Conservation (phyloP, 2,329 filamentous ascomycete genomes). For the Diaporthe eres region DNA sequence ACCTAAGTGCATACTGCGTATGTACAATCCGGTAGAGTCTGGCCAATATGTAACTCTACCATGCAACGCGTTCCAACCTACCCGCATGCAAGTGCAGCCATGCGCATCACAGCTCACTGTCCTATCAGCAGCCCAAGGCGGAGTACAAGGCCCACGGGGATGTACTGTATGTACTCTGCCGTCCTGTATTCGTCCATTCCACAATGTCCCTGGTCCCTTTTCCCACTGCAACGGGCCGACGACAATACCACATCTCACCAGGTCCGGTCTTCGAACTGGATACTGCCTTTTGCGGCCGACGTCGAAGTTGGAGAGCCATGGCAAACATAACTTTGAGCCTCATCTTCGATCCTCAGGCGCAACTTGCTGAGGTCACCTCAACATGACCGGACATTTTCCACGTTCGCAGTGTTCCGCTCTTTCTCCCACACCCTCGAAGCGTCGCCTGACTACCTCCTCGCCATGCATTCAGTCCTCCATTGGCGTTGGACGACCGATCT, state of each 20-base stretch:
- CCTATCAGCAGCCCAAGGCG: not conserved
- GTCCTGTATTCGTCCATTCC: not conserved
- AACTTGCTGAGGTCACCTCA: not conserved
- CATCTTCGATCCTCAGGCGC: not conserved
- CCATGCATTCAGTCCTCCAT: not conserved
- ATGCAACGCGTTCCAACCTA: not conserved
- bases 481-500: not conserved
- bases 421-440: not conserved
- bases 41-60: slow-evolving; percentile 9
- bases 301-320: not conserved
- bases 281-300: not conserved
- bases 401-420: not conserved
- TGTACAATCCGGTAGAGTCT: not conserved
- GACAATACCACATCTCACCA: not conserved
- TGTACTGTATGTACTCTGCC: not conserved
- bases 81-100: slow-evolving; percentile 21
- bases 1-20: not conserved
- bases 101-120: not conserved
- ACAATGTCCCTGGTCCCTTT: not conserved
- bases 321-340: not conserved
- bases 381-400: not conserved
- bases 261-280: not conserved
- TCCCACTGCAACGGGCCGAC: not conserved
- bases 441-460: not conserved
- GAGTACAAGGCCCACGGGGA: not conserved